These are phyloP conservation scores for Eimeria zaria DNA, from an alignment of 169 alveolate genomes.

Conservation along the genomic window DNA sequence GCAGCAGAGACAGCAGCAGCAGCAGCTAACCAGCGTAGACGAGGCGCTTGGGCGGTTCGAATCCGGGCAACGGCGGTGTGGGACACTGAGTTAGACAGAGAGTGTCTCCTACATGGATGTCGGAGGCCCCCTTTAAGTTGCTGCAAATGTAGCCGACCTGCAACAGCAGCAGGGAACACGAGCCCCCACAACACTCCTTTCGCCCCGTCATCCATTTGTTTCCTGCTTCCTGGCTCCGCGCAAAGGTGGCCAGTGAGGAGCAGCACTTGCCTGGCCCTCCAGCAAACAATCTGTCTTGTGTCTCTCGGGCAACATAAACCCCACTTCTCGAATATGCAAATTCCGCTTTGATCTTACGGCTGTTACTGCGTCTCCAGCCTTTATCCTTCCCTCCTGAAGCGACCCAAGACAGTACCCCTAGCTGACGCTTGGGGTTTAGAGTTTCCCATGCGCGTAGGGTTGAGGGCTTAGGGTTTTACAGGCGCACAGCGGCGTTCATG, in stretches of 20 bases:
- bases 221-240: background rate
- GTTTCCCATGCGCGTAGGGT: background rate
- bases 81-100: conserved; percentile 55
- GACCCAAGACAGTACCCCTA: background rate
- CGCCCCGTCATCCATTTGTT: background rate
- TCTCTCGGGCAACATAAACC: conserved; percentile 54
- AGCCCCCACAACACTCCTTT: conserved; percentile 26
- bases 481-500: background rate
- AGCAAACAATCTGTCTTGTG: conserved; percentile 41
- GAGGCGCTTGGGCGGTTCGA: conserved; percentile 80
- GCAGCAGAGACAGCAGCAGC: conserved; percentile 4
- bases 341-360: conserved; percentile 38
- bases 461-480: background rate
- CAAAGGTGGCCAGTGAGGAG: background rate
- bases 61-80: conserved; percentile 66
- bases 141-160: conserved; percentile 74
- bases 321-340: conserved; percentile 48
- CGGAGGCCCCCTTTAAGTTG: conserved; percentile 53
- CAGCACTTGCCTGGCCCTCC: conserved; percentile 61
- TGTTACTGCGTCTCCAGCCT: conserved; percentile 66
- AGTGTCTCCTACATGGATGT: conserved; percentile 73
- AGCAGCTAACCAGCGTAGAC: conserved; percentile 72
- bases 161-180: conserved; percentile 18
- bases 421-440: background rate
- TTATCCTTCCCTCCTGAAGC: conserved; percentile 41